Conservation (phyloP, 345 rosid genomes). For the Gossypium australe region DNA sequence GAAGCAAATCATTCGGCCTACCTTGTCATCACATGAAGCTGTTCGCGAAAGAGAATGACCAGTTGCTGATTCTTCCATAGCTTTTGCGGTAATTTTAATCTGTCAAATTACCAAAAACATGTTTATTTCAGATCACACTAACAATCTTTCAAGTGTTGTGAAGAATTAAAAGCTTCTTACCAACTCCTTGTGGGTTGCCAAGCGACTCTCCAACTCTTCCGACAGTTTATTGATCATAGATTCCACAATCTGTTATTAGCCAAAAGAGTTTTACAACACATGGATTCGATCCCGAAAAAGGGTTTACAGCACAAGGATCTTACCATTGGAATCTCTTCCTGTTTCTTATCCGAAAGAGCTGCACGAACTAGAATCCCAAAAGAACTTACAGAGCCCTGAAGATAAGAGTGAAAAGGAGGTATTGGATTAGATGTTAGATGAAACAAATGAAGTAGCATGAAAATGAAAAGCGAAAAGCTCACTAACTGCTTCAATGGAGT, state of each 20-base stretch:
- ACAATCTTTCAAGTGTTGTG: background rate
- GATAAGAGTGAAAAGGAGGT: background rate
- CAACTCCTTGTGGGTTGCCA: constrained; percentile 50
- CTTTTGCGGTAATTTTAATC: constrained; percentile 40
- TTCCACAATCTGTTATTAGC: constrained; percentile 58
- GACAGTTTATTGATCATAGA: constrained; percentile 67
- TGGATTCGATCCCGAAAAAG: background rate
- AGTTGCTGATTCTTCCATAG: constrained; percentile 18
- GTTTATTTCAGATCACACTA: background rate
- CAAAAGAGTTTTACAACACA: background rate
- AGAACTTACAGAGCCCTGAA: constrained; percentile 46
- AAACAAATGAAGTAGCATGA: background rate
- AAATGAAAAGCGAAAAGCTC: constrained; percentile 19
- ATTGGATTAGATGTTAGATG: background rate
- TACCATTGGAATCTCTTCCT: constrained; percentile 75
- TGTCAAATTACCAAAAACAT: constrained; percentile 20
- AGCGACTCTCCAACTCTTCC: constrained; percentile 72
- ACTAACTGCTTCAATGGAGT: constrained; percentile 58
- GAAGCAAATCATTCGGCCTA: constrained; percentile 10
- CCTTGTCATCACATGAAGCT: constrained; percentile 31
- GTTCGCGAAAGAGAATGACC: constrained; percentile 21
- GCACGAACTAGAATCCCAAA: constrained; percentile 56
- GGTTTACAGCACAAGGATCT: constrained; percentile 10
- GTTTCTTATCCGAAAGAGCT: constrained; percentile 60
- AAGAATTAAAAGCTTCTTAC: constrained; percentile 30